phyloP scores from a whole-genome alignment of 768 basidiomycete genomes.

The Suillus sp. region DNA sequence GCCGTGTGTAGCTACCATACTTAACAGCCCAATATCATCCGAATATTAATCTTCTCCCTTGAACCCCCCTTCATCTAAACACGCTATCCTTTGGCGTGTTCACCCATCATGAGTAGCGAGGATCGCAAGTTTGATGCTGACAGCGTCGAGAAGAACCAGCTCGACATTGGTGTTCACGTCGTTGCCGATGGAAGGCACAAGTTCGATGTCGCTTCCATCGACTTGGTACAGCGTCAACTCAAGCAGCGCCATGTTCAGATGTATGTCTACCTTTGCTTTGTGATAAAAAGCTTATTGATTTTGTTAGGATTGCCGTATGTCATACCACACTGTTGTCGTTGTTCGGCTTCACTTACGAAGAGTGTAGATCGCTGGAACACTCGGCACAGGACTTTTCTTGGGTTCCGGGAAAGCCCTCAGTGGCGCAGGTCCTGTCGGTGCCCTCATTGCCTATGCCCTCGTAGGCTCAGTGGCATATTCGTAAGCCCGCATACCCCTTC shows the following conservation, averaged over 20 bases:
- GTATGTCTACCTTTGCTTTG: constrained; percentile 38
- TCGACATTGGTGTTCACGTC: constrained; percentile 1
- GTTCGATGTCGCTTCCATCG: constrained; percentile 64
- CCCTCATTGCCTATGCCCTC: constrained; percentile 61
- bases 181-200: constrained; percentile 35
- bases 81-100: neutral
- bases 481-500: constrained; percentile 34
- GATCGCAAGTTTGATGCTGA: constrained; percentile 2
- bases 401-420: constrained; percentile 65
- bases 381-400: constrained; percentile 74
- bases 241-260: constrained; percentile 83
- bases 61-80: neutral
- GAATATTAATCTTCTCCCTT: neutral
- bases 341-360: neutral
- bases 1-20: neutral
- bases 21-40: neutral
- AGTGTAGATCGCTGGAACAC: constrained; percentile 66
- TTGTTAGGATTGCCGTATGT: constrained; percentile 62
- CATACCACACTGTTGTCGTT: neutral
- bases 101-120: neutral
- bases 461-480: constrained; percentile 70
- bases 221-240: constrained; percentile 70
- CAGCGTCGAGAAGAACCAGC: constrained; percentile 16
- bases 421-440: constrained; percentile 66
- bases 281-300: neutral